Conservation (phyloP, 2,329 filamentous ascomycete genomes). For the Coniochaeta prunicola region DNA sequence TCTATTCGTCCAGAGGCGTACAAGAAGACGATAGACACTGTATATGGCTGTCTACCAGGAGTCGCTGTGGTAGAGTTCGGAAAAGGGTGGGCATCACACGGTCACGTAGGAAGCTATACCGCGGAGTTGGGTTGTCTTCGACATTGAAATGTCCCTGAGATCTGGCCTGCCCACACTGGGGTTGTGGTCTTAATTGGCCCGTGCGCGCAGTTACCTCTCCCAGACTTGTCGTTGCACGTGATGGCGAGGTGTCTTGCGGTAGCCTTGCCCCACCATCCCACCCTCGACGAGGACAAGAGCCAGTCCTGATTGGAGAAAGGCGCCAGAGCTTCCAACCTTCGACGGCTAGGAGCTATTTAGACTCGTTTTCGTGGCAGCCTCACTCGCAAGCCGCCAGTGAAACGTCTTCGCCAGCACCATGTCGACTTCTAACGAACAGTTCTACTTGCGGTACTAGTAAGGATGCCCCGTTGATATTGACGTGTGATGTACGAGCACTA, state of each 20-base stretch:
- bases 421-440: constrained; percentile 68
- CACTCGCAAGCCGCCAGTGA: not conserved
- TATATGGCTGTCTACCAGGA: not conserved
- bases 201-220: not conserved
- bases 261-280: constrained; percentile 1
- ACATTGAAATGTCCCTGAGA: constrained; percentile 2
- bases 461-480: constrained; percentile 24
- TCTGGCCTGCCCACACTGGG: not conserved
- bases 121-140: not conserved
- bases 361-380: not conserved
- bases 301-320: not conserved
- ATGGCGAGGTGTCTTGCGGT: not conserved
- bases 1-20: not conserved
- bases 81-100: not conserved
- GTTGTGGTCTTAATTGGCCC: not conserved
- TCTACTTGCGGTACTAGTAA: constrained; percentile 98
- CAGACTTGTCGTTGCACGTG: not conserved
- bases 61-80: not conserved
- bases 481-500: constrained; percentile 3
- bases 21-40: not conserved
- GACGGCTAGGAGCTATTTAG: not conserved
- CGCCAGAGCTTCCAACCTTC: not conserved
- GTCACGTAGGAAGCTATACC: not conserved
- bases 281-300: not conserved
- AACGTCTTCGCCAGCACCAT: constrained; percentile 32